phyloP scores from a whole-genome alignment of 1,284 basidiomycete species.

The Cryptococcus sp. region DNA sequence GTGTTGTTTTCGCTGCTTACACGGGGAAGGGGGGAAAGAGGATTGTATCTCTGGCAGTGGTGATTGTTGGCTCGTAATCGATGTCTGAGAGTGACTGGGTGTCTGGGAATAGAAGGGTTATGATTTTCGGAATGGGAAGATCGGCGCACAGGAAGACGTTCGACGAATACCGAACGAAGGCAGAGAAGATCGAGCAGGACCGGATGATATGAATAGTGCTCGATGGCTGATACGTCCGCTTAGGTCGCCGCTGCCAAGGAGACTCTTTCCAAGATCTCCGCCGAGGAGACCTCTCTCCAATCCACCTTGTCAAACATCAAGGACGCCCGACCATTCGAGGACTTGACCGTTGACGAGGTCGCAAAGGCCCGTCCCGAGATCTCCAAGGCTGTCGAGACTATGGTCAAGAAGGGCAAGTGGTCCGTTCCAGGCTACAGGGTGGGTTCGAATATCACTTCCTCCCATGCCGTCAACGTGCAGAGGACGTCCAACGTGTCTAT shows the following conservation, averaged over 20 bases:
- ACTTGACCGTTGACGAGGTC: constrained; percentile 92
- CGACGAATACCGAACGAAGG: background rate
- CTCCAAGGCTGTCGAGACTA: constrained; percentile 87
- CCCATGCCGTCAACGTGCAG: background rate
- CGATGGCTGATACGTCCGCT: constrained; percentile 2
- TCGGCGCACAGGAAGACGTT: no score
- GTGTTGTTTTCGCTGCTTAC: constrained; percentile 47
- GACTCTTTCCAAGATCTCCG: constrained; percentile 86
- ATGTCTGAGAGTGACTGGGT: no score
- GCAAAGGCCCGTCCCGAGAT: constrained; percentile 91
- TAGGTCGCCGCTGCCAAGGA: constrained; percentile 90
- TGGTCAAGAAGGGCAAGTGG: constrained; percentile 99
- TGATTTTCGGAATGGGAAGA: no score
- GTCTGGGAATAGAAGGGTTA: no score
- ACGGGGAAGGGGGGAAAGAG: no score
- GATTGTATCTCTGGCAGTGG: no score
- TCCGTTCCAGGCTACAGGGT: constrained; percentile 77
- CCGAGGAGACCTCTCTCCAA: constrained; percentile 90
- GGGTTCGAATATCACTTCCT: constrained; percentile 37
- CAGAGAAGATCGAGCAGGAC: background rate
- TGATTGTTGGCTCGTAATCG: no score
- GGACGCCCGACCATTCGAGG: constrained; percentile 95
- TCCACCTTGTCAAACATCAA: constrained; percentile 96
- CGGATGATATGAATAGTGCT: background rate
- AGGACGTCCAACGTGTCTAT: background rate